Conservation (phyloP, 2,329 filamentous ascomycete species). For the Claviceps cyperi region DNA sequence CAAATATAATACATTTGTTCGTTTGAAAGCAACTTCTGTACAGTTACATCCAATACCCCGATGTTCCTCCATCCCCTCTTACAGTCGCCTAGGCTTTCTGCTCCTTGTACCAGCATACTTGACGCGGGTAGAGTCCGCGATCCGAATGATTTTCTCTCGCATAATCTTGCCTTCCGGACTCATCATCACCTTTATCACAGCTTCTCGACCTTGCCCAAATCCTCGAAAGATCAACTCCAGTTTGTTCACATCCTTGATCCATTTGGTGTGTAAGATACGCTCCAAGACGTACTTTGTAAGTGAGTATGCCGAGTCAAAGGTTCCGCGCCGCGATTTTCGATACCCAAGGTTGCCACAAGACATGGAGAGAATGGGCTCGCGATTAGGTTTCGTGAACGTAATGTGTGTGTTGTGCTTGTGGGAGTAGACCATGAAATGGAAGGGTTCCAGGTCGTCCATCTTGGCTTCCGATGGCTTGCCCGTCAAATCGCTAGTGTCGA, state of each 20-base stretch:
- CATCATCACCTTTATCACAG: slow-evolving; percentile 76
- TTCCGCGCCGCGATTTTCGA: slow-evolving; percentile 61
- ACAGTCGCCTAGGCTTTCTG: slow-evolving; percentile 66
- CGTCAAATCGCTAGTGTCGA: slow-evolving; percentile 20
- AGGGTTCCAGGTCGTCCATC: slow-evolving; percentile 41
- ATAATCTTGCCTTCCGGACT: slow-evolving; percentile 70
- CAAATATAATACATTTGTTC: slow-evolving; percentile 20
- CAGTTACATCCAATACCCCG: background rate
- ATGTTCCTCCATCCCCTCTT: slow-evolving; percentile 4
- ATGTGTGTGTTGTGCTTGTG: slow-evolving; percentile 94
- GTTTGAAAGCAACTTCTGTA: background rate
- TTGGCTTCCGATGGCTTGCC: slow-evolving; percentile 11
- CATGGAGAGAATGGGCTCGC: slow-evolving; percentile 64
- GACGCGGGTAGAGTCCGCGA: slow-evolving; percentile 75
- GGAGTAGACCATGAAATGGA: slow-evolving; percentile 75
- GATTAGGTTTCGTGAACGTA: slow-evolving; percentile 71
- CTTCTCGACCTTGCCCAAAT: slow-evolving; percentile 77
- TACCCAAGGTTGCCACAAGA: slow-evolving; percentile 87
- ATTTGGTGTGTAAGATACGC: slow-evolving; percentile 68
- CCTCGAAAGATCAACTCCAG: slow-evolving; percentile 74
- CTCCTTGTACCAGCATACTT: slow-evolving; percentile 95
- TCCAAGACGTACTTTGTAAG: slow-evolving; percentile 71
- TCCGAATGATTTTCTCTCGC: slow-evolving; percentile 58
- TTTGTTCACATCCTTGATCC: slow-evolving; percentile 58
- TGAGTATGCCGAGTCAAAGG: slow-evolving; percentile 88